A percentile compares a stretch with the other conserved stretches of the same genome.
Conservation (phyloP, 2,329 filamentous ascomycete species). For the Corniculantispora saksenae region DNA sequence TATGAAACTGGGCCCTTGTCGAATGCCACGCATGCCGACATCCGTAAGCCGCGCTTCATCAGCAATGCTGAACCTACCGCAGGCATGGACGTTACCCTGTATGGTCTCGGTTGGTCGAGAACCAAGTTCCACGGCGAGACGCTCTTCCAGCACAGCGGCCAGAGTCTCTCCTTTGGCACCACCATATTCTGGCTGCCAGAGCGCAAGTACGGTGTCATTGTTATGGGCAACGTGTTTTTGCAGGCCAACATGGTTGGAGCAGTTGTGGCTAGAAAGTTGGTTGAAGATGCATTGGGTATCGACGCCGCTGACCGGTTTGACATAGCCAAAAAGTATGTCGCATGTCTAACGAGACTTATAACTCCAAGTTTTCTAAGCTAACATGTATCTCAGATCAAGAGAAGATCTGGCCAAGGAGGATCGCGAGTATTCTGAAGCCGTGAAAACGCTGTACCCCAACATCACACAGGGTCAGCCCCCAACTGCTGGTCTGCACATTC, state of each 20-base stretch:
- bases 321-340: background rate
- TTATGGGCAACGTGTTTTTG: background rate
- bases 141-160: background rate
- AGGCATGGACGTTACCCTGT: background rate
- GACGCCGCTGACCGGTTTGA: background rate
- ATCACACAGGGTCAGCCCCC: background rate
- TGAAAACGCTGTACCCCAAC: background rate
- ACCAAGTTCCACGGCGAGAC: background rate
- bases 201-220: background rate
- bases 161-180: conserved; percentile 4
- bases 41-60: background rate
- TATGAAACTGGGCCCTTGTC: background rate
- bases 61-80: accelerated
- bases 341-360: background rate
- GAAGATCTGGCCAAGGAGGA: background rate
- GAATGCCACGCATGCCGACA: background rate
- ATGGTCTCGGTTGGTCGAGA: conserved; percentile 3
- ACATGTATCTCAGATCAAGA: background rate
- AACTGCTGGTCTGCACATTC: background rate
- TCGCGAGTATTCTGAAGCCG: background rate
- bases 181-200: conserved; percentile 5
- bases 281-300: background rate
- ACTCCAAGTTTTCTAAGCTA: too few species aligned
- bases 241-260: background rate
- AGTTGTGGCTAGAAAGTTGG: background rate